Conservation (phyloP, 345 rosid species). For the Alliaria petiolata region DNA sequence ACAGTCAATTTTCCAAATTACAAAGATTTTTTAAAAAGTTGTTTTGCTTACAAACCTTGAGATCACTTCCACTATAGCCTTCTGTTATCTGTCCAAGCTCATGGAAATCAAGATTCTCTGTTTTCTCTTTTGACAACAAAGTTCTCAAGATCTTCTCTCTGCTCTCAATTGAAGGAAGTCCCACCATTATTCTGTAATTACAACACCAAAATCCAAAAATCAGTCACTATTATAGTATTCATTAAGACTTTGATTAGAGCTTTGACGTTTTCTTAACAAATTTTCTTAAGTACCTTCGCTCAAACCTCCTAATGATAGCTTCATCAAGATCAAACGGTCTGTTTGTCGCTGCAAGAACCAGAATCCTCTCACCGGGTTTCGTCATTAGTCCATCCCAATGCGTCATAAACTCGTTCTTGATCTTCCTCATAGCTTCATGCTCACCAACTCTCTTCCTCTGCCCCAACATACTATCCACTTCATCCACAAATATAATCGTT, state of each 20-base stretch:
- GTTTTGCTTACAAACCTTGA: slow-evolving; percentile 23
- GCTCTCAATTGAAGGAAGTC: slow-evolving; percentile 75
- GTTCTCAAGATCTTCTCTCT: slow-evolving; percentile 88
- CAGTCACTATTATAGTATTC: background rate
- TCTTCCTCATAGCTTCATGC: slow-evolving; percentile 98
- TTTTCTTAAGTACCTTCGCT: slow-evolving; percentile 95
- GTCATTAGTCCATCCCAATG: slow-evolving; percentile 99
- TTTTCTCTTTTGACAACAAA: slow-evolving; percentile 75
- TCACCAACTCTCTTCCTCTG: slow-evolving; percentile 93
- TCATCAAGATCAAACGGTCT: slow-evolving; percentile 99
- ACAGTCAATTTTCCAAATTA: slow-evolving; percentile 10
- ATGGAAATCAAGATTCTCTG: slow-evolving; percentile 67
- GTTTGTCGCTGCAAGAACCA: slow-evolving; percentile 98
- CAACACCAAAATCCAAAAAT: slow-evolving; percentile 12
- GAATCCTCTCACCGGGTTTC: slow-evolving; percentile 76
- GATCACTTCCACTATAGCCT: slow-evolving; percentile 97
- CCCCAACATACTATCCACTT: slow-evolving; percentile 99
- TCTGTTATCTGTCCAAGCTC: slow-evolving; percentile 90
- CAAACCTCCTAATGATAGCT: slow-evolving; percentile 97
- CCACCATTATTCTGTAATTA: slow-evolving; percentile 83
- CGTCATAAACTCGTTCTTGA: slow-evolving; percentile 94
- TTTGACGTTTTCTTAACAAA: too few relatives aligned
- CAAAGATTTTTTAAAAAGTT: background rate
- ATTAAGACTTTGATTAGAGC: background rate
- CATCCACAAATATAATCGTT: slow-evolving; percentile 92